phyloP scores from a whole-genome alignment of 73 alveolate species.

The Tetrahymena malaccensis region DNA sequence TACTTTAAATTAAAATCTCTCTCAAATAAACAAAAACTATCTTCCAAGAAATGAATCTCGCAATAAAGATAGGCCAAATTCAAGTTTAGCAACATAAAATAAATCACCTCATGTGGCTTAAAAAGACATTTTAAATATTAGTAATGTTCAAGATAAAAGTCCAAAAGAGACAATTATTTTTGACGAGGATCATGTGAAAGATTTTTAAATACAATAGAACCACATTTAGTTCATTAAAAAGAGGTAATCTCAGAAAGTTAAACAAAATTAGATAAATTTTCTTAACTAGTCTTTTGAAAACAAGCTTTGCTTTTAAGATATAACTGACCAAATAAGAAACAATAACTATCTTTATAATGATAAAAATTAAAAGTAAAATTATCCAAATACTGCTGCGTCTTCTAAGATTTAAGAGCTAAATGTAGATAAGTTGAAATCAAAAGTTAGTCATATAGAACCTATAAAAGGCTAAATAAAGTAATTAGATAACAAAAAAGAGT shows the following conservation, averaged over 20 bases:
- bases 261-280: not conserved
- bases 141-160: not conserved
- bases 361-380: not conserved
- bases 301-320: not conserved
- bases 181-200: not conserved
- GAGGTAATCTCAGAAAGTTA: not conserved
- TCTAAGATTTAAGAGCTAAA: not conserved
- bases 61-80: not conserved
- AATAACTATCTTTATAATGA: not conserved
- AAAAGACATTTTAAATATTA: not conserved
- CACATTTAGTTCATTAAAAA: not conserved
- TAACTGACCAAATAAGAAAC: not conserved
- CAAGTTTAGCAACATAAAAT: not conserved
- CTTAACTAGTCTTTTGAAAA: not conserved
- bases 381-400: not conserved
- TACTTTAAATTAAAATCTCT: not conserved
- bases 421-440: not conserved
- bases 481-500: not conserved
- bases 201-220: not conserved
- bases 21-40: not conserved
- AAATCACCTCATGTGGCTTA: not conserved
- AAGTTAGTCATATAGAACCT: not conserved
- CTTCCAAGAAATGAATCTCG: not conserved
- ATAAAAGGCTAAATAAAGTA: not conserved
- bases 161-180: not conserved